phyloP scores from a whole-genome alignment of 495 filamentous ascomycete genomes.

The Evernia prunastri region DNA sequence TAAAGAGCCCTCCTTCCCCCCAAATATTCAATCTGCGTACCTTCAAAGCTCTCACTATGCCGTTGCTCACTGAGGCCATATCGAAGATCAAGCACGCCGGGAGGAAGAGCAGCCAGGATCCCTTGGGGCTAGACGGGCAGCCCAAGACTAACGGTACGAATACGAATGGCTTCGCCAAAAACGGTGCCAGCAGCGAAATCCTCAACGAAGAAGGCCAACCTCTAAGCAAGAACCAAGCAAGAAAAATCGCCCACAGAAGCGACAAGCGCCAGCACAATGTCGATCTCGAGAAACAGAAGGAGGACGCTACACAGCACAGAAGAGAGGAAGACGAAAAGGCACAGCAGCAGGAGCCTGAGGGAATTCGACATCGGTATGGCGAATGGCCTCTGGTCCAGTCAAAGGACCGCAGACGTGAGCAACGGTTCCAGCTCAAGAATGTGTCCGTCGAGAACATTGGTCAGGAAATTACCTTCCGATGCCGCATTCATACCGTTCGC shows the following conservation, averaged over 20 bases:
- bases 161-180: neutral
- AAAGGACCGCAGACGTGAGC: conserved; percentile 32
- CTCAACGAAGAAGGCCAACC: conserved; percentile 35
- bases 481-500: conserved; percentile 73
- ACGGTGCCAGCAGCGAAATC: conserved; percentile 39
- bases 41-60: neutral
- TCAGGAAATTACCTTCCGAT: conserved; percentile 67
- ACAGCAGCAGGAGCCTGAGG: conserved; percentile 41
- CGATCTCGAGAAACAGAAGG: conserved; percentile 47
- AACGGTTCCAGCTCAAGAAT: conserved; percentile 44
- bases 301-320: conserved; percentile 26
- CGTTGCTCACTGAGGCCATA: neutral
- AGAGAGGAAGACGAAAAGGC: conserved; percentile 41
- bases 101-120: conserved; percentile 1
- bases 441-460: conserved; percentile 54
- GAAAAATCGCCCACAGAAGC: conserved; percentile 41
- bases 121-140: neutral
- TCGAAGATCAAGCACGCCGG: neutral
- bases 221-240: conserved; percentile 50
- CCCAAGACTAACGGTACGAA: neutral
- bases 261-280: conserved; percentile 42
- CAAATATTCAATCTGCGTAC: neutral
- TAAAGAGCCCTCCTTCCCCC: too few relatives aligned
- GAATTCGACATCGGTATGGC: conserved; percentile 57
- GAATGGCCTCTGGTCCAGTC: conserved; percentile 50